A percentile compares a stretch with the other conserved stretches of the same genome.
Conservation (phyloP, 2,329 filamentous ascomycete species). For the Cephalotrichum gorgonifer region DNA sequence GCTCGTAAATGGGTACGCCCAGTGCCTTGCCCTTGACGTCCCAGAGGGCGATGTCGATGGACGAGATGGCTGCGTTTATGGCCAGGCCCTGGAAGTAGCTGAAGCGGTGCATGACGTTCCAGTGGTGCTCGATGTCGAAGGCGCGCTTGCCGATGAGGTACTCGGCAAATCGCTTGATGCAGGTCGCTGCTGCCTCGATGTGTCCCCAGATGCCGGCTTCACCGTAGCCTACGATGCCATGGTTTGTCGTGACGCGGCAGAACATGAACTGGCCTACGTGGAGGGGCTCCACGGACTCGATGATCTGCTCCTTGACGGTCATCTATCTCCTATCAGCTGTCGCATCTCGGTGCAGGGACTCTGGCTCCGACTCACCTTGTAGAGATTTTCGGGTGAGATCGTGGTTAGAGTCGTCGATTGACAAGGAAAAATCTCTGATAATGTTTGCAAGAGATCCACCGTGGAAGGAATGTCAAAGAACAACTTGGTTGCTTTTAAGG, state of each 20-base stretch:
- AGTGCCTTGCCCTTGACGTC: constrained; percentile 6
- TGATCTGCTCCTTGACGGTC: too few species aligned
- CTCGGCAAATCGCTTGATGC: constrained; percentile 3
- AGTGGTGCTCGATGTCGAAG: constrained; percentile 9
- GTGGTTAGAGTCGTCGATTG: too few species aligned
- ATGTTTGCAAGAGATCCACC: too few species aligned
- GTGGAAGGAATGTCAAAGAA: too few species aligned
- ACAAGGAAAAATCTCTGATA: too few species aligned
- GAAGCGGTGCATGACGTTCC: constrained; percentile 11
- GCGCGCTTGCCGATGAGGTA: constrained; percentile 1
- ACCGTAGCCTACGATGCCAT: constrained; percentile 1
- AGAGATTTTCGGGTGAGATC: too few species aligned
- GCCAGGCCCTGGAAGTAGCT: constrained; percentile 9
- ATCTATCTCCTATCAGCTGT: too few species aligned
- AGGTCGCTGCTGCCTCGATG: constrained; percentile 1
- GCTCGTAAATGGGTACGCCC: constrained; percentile 7
- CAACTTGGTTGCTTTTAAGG: too few species aligned
- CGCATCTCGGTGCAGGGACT: too few species aligned
- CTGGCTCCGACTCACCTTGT: too few species aligned
- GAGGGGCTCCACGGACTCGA: too few species aligned
- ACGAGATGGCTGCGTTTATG: constrained; percentile 9
- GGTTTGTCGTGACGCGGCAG: constrained; percentile 14
- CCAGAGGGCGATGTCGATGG: constrained; percentile 9
- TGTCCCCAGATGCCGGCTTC: constrained; percentile 1
- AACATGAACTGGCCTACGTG: constrained; percentile 28